Base-by-base conservation (phyloP, 306 rosid genomes). In the Dryas octopetala region DNA sequence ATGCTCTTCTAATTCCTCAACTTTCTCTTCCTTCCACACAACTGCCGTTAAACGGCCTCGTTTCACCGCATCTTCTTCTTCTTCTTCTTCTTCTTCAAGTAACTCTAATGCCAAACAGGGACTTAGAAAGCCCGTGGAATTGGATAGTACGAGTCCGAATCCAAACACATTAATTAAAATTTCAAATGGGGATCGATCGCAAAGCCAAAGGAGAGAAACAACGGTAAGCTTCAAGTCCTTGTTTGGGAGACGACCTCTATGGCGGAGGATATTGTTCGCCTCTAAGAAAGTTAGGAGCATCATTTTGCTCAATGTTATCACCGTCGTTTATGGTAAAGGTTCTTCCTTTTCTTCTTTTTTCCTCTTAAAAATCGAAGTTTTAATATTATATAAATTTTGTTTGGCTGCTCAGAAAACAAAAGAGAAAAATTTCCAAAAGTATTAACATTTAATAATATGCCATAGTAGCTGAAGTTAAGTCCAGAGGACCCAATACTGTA, bases 251-350 rank as follows among this genome's bases (percentile, higher is more conserved):
- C 84, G 80, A 77, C 66, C 83, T 65, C 77, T 87, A 14, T 79
- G 83, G 90, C 76, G 84, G 72, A 79, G 89, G 76, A 82, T 87
- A 47, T 77, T 83, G 44, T 85, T 83, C 74, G 83, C 91, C 0
- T 88, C 93, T 51, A 86, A 76, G 80, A 91, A 84, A 84, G 83
- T 84, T 46, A 83, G 89, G 77, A 86, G 92, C 86, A 81, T 91
- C 51, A 72, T 91, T 76, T 73, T 91, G 82, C 92, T 91, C 62
- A 91, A 91, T 66, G 68, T 83, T 62, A 71, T 89, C 65, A 77
- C 97, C 26, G 28, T 89, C 13, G 77, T 91, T 68, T 87, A 84
- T 17, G 94, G 92, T 91, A 84, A 79, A 55, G 7, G 69, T 50
- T 47, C 57, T 4, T 15, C 51, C 4, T 28, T 45, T 26, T 55